These are phyloP conservation scores for Sphaerosporella brunnea DNA, from an alignment of 495 filamentous ascomycete genomes.

Conservation along the genomic window DNA sequence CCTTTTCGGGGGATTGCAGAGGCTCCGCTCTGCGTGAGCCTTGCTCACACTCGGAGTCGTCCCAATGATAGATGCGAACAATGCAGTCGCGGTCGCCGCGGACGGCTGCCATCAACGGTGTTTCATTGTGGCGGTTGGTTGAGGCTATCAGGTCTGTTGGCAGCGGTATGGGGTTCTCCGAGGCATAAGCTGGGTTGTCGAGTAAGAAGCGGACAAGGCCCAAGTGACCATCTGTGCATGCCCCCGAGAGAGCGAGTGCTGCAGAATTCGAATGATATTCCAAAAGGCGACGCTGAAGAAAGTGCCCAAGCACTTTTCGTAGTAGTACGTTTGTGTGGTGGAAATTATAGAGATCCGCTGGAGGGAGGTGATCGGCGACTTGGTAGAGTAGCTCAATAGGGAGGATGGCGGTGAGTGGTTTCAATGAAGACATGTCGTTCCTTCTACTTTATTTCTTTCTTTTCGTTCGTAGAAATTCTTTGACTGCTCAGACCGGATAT, in stretches of 20 bases:
- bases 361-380: conserved; percentile 1
- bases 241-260: background rate
- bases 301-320: background rate
- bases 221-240: background rate
- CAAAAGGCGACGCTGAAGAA: background rate
- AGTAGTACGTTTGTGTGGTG: background rate
- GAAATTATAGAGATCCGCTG: background rate
- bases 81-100: conserved; percentile 2
- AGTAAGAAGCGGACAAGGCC: conserved; percentile 2
- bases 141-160: background rate
- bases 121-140: background rate
- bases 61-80: conserved; percentile 1
- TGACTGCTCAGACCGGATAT: too few species aligned
- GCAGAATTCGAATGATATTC: background rate
- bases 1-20: background rate
- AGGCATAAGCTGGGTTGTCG: background rate
- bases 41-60: background rate
- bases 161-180: background rate
- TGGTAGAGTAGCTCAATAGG: conserved; percentile 3
- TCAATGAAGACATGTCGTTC: background rate
- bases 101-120: background rate
- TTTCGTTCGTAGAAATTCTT: too few species aligned
- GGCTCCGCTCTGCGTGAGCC: background rate
- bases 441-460: background rate
- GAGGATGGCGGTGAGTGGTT: background rate